A percentile compares a stretch with the other conserved stretches of the same genome.
phyloP scores from a whole-genome alignment of 2,329 filamentous ascomycete species.

The Dactylellina sp. region DNA sequence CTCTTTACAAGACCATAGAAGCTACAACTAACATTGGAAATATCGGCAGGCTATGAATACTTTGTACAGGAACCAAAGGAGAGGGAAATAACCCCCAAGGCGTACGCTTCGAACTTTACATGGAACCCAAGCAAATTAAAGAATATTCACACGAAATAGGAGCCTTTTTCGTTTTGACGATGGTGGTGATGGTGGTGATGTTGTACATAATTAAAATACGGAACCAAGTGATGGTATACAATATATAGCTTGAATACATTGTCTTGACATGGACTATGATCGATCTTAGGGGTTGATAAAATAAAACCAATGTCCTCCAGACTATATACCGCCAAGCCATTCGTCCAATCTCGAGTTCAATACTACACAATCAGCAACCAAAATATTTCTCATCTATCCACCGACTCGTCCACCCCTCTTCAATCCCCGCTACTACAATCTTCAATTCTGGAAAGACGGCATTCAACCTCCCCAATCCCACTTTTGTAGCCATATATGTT shows the following conservation, averaged over 20 bases:
- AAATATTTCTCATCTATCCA: slow-evolving; percentile 65
- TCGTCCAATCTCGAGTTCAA: too few relatives aligned
- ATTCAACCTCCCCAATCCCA: slow-evolving; percentile 84
- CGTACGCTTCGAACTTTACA: slow-evolving; percentile 93
- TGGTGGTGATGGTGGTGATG: neutral
- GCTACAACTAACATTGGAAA: slow-evolving; percentile 1
- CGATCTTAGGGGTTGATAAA: too few relatives aligned
- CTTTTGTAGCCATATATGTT: slow-evolving; percentile 87
- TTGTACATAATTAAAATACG: slow-evolving; percentile 41
- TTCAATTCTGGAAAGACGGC: slow-evolving; percentile 89
- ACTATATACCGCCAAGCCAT: too few relatives aligned
- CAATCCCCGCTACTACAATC: slow-evolving; percentile 85
- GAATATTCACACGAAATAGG: slow-evolving; percentile 60
- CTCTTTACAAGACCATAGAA: neutral
- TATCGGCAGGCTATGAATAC: slow-evolving; percentile 84
- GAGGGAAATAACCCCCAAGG: slow-evolving; percentile 87
- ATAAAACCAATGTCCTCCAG: too few relatives aligned
- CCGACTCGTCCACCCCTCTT: slow-evolving; percentile 85
- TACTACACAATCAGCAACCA: slow-evolving; percentile 58
- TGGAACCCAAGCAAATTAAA: slow-evolving; percentile 58
- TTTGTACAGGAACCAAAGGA: slow-evolving; percentile 97
- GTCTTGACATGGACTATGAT: neutral
- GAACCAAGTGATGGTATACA: too few relatives aligned
- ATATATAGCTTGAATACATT: neutral
- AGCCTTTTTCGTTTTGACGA: neutral